Conservation (phyloP, 1,139 yeast species). For the Yamadazyma oceani region DNA sequence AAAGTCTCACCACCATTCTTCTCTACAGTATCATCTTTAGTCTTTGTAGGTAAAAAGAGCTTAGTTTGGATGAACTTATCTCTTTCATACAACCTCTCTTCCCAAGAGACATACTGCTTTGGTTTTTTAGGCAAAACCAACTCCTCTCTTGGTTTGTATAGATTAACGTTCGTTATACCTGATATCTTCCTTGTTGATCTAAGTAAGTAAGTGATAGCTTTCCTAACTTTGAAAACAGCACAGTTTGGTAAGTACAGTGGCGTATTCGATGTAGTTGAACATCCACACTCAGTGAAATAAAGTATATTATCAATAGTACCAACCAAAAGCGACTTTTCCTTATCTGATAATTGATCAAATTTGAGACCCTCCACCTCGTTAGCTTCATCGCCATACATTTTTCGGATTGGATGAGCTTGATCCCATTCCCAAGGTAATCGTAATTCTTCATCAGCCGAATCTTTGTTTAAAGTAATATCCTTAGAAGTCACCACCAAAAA, state of each 20-base stretch:
- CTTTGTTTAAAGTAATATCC: conserved; percentile 41
- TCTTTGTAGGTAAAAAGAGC: conserved; percentile 19
- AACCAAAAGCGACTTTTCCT: conserved; percentile 54
- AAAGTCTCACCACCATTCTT: conserved; percentile 1
- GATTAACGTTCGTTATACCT: conserved; percentile 37
- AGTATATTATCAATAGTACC: conserved; percentile 61
- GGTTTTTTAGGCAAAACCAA: conserved; percentile 34
- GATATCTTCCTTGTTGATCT: conserved; percentile 59
- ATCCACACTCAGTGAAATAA: conserved; percentile 62
- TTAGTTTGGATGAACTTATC: conserved; percentile 30
- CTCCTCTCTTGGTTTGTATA: conserved; percentile 42
- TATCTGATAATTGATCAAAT: conserved; percentile 50
- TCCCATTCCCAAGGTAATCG: conserved; percentile 93
- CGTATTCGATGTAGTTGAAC: conserved; percentile 49
- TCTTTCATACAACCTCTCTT: conserved; percentile 32
- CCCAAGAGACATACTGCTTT: conserved; percentile 40
- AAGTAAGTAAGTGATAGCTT: conserved; percentile 56
- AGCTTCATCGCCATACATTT: conserved; percentile 34
- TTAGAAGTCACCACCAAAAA: conserved; percentile 61
- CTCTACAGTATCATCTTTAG: conserved; percentile 8
- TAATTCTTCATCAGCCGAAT: conserved; percentile 55
- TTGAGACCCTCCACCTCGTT: conserved; percentile 28
- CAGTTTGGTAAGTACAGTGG: conserved; percentile 40
- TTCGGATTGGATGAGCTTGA: conserved; percentile 65
- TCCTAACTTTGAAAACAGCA: conserved; percentile 59